Evolutionary conservation across 2,329 filamentous ascomycete genomes (phyloP), one percentile per base, ranked within the genome.

Genomic region (Fusarium albidum): DNA sequence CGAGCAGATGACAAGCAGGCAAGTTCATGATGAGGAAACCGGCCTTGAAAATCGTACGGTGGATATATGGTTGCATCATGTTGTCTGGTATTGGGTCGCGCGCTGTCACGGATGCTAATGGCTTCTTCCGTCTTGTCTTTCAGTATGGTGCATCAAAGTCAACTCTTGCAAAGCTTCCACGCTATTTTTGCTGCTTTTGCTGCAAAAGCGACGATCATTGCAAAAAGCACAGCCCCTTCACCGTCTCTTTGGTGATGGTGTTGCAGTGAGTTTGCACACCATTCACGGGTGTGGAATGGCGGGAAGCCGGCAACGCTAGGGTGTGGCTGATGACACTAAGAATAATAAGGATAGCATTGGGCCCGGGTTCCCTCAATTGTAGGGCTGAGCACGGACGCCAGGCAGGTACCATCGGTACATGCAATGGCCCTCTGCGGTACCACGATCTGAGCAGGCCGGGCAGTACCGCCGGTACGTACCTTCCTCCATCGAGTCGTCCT

Each of bases 331-430:
- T 55, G 60, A 59, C 62, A 53, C 63, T 67, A 65, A 62, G 52
- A 56, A 56, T 65, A 62, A n/a, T n/a, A 54, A 52, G 57, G 52
- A 52, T 61, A 44, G 51, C 50, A 67, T 66, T 63, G 58, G 45
- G 43, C 29, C 50, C 42, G 29, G 50, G 43, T 43, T 49, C 46
- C 55, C 51, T 45, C 31, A 49, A 40, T 57, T 44, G 56, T 68
- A 68, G 65, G 65, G 65, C 65, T 68, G 65, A 68, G 65, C 65
- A 65, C 57, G 52, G 63, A 47, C 58, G 49, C 54, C 35, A 33
- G 33, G 26, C 34, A 57, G 29, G 55, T 57, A 50, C 52, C 14
- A 12, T 28, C 35, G 52, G 49, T 63, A 55, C 53, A 48, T 56
- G 44, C 10, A 26, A 14, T 28, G 25, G 17, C 49, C 43, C 29